Percentiles rank a stretch among this genome's conserved stretches.
Evolutionary conservation across 1,139 yeast species (phyloP).

Genomic region (Hemisphaericaspora lyxosophila): DNA sequence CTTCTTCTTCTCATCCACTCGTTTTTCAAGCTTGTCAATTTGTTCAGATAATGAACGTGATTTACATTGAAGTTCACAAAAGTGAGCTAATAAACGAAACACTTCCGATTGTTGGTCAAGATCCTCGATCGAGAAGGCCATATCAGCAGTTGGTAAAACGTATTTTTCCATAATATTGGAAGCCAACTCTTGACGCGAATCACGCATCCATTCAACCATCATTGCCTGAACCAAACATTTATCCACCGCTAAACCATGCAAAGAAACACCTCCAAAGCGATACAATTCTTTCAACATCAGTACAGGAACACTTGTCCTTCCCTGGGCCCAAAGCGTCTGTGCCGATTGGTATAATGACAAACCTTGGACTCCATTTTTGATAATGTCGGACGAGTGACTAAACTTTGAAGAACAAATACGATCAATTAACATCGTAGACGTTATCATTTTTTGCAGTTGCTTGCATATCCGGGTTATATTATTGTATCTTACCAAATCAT

Average conservation of each 20-base stretch:
- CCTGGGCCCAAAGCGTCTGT: conserved; percentile 57
- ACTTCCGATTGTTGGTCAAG: conserved; percentile 38
- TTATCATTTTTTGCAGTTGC: conserved; percentile 50
- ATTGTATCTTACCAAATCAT: conserved; percentile 45
- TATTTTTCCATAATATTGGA: conserved; percentile 55
- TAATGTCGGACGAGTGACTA: conserved; percentile 4
- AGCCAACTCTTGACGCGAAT: conserved; percentile 68
- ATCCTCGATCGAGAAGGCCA: conserved; percentile 19
- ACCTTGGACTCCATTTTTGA: conserved; percentile 17
- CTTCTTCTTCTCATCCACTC: conserved; percentile 35
- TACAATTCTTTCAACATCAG: conserved; percentile 39
- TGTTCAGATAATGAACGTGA: conserved; percentile 45
- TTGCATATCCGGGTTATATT: conserved; percentile 32
- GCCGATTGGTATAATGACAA: conserved; percentile 53
- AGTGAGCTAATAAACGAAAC: conserved; percentile 64
- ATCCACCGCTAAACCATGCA: conserved; percentile 27
- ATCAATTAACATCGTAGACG: conserved; percentile 48
- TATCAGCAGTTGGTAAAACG: conserved; percentile 44
- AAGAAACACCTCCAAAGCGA: conserved; percentile 17
- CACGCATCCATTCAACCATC: conserved; percentile 71
- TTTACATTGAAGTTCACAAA: conserved; percentile 69
- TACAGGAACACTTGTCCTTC: conserved; percentile 55
- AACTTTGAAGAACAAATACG: conserved; percentile 28
- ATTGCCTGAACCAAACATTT: conserved; percentile 40
- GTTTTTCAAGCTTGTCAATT: conserved; percentile 39